Conservation (phyloP, 2,329 filamentous ascomycete genomes). For the Pseudogymnoascus destructans region DNA sequence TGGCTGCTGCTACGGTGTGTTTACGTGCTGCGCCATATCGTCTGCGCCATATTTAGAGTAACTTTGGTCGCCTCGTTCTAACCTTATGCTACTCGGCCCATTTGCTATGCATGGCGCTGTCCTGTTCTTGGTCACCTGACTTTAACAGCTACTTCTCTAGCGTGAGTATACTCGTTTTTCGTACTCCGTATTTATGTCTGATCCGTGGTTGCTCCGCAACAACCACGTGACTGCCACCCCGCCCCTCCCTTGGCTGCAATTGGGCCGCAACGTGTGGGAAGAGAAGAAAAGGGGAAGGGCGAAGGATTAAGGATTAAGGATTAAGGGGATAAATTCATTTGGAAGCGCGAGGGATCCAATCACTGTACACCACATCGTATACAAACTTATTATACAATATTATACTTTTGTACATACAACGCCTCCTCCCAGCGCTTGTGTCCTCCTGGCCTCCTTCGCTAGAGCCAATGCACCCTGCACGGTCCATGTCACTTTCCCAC, state of each 20-base stretch:
- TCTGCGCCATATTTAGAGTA: not conserved
- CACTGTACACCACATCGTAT: not conserved
- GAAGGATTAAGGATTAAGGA: constrained; percentile 1
- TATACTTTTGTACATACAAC: not conserved
- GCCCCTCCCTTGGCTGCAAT: not conserved
- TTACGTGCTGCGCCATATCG: not conserved
- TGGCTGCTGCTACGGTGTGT: not conserved
- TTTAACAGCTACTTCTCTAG: not conserved
- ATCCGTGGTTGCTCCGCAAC: not conserved
- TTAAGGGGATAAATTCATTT: not conserved
- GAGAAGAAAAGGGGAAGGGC: not conserved
- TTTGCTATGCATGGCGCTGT: not conserved
- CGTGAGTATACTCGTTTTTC: not conserved
- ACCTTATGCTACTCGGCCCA: not conserved
- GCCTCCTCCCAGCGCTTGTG: not conserved
- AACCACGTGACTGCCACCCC: not conserved
- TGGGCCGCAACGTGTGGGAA: not conserved
- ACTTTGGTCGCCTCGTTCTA: too few relatives aligned
- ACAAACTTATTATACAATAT: not conserved
- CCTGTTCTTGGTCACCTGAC: not conserved
- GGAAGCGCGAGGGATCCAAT: not conserved
- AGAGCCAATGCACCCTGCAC: not conserved
- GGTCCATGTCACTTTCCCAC: not conserved
- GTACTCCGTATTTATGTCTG: not conserved
- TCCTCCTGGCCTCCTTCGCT: not conserved